Evolutionary conservation across 129 eudicot species (phyloP), one percentile per base, ranked within the genome.

Genomic region (Centrapalus pauciflorus): DNA sequence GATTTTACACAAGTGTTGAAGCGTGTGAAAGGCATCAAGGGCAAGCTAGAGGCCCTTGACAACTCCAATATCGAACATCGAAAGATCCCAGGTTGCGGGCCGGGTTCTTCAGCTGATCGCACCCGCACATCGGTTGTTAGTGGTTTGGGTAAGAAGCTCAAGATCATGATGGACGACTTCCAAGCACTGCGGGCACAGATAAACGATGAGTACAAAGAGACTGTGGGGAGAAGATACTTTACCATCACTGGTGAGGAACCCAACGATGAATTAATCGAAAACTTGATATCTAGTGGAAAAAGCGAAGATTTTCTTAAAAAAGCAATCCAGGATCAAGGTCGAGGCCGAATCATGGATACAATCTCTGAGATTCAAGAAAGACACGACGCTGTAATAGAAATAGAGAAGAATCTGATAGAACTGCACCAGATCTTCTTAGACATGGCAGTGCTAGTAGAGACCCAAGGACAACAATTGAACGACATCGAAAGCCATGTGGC

Each of bases 361-460:
- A 71, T 87, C 1, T 82, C 89, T 7, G 96, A 91, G 74, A 87
- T 91, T n/a, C 97, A 91, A 70, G 97, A 91, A 74, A 54, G 97
- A 67, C 96, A 90, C 54, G 93, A 83, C 38, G 96, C 90, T 0
- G 79, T 83, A 30, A 79, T 84, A 69, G 94, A 91, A 55, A 87
- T 87, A 1, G 90, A 89, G 81, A 83, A 61, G 76, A 86, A 83
- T 33, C 59, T 86, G 63, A 13, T 83, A 1, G 97, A 86, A 61
- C 71, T 89, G 2, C 90, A 86, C 59, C 95, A 86, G 56, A 80
- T 89, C 11, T 89, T 89, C 62, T 74, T 86, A 41, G 97, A 89
- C 72, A 89, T 86, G 95, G 95, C 90, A 0, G 95, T 82, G 34
- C 55, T 91, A 2, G 96, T 87, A 17, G 96, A 90, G 71, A 84